Evolutionary conservation across 768 basidiomycete species (phyloP).

Genomic region (Lentinus tigrinus): DNA sequence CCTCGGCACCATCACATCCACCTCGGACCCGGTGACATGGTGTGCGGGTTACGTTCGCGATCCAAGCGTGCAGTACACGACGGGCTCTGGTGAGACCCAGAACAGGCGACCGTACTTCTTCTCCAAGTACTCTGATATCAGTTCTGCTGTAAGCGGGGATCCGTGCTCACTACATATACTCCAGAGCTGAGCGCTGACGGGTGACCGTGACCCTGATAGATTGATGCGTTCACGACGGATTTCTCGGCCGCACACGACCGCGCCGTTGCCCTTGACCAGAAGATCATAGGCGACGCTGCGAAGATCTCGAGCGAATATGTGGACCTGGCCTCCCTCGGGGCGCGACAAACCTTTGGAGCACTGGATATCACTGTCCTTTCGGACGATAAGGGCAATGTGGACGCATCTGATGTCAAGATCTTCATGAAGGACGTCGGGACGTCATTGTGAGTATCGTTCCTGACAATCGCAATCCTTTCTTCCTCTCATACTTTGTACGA

Average conservation of each 20-base stretch:
- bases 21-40: conserved; percentile 23
- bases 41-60: conserved; percentile 25
- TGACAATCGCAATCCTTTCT: background rate
- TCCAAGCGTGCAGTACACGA: conserved; percentile 22
- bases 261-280: conserved; percentile 22
- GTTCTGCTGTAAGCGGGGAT: background rate
- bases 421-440: conserved; percentile 17
- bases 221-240: conserved; percentile 21
- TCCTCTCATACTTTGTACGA: background rate
- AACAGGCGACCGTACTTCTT: conserved; percentile 20
- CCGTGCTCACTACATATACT: background rate
- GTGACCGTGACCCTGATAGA: conserved; percentile 5
- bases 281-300: conserved; percentile 22
- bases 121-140: conserved; percentile 1
- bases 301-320: conserved; percentile 22
- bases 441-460: background rate
- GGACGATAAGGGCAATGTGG: conserved; percentile 14
- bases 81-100: conserved; percentile 5
- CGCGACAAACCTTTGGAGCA: conserved; percentile 26
- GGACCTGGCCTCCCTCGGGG: conserved; percentile 26
- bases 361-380: conserved; percentile 27
- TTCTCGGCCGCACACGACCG: conserved; percentile 18
- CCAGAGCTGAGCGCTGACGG: no score
- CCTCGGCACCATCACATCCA: conserved; percentile 21
- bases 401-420: conserved; percentile 27